Base-by-base conservation (phyloP, 2,329 filamentous ascomycete genomes). In the Chaetomiaceae sp. region DNA sequence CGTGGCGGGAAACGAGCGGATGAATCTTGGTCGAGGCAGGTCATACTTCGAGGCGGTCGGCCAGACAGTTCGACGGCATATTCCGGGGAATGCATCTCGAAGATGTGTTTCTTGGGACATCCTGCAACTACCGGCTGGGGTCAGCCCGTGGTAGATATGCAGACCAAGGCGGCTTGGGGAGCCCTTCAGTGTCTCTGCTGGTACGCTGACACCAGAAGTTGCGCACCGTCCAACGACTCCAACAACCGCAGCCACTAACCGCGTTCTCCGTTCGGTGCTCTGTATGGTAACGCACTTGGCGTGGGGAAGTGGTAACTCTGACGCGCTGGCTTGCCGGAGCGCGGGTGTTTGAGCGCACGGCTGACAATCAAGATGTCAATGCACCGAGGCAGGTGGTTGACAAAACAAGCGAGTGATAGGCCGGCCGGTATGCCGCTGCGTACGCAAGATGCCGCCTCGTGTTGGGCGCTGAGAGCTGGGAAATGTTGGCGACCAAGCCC, bases 241-340 rank as follows among this genome's bases (percentile, higher is more conserved):
- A 11, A 3, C 27, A 31, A 31, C 8, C 27, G 9, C 38, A 14
- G 17, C n/a, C 17, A 15, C 31, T 15, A 31, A 23, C 20, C 36
- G 33, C 19, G 34, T 25, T 23, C 14, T 37, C 37, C 15, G 31
- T 55, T 34, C 37, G 22, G n/a, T 6, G 20, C n/a, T 37, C 34
- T 47, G 45, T 55, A 56, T 60, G 22, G 59, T 51, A 61, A 57
- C 54, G 60, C 59, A 59, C 52, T 48, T 49, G 49, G 56, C 53
- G 54, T 55, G 53, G 34, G 27, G 47, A 40, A 56, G 45, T 47
- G 15, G 47, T 49, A 38, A 9, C 5, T 27, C 53, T 51, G 51
- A 54, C 58, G 50, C 48, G 46, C 51, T 38, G 37, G 47, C 29
- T 39, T 17, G 52, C 43, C 49, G 54, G 42, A 51, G 47, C 44